These are phyloP conservation scores for Magnolia kwangsiensis DNA, from an alignment of 164 flowering plant species.

Conservation along the genomic window DNA sequence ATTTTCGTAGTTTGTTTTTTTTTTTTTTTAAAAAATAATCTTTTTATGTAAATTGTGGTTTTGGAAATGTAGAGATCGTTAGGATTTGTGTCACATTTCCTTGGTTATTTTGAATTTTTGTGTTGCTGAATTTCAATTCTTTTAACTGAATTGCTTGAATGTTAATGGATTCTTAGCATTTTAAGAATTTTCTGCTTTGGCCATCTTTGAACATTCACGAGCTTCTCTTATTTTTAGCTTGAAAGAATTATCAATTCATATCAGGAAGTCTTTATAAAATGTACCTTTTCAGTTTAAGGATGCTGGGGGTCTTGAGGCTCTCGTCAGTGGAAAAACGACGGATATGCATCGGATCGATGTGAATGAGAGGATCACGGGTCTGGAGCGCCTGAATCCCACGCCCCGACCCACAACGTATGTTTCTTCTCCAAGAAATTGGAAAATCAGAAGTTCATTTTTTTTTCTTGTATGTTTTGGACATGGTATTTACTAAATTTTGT, in stretches of 20 bases:
- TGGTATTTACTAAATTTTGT: not conserved
- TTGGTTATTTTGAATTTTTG: not conserved
- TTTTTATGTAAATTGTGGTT: not conserved
- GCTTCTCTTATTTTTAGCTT: too few species aligned
- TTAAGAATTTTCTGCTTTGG: not conserved
- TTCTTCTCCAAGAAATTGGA: slow-evolving; percentile 1
- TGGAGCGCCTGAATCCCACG: slow-evolving; percentile 89
- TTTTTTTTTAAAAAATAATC: not conserved
- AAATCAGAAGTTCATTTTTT: not conserved
- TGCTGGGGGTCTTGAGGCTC: slow-evolving; percentile 84
- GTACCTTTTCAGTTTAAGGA: slow-evolving; percentile 64
- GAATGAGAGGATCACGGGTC: slow-evolving; percentile 82
- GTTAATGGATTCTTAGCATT: not conserved
- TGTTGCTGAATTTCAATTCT: not conserved
- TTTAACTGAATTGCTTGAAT: not conserved
- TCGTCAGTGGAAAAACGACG: slow-evolving; percentile 68
- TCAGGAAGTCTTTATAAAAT: too few species aligned
- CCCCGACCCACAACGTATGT: slow-evolving; percentile 89
- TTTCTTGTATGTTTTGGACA: not conserved
- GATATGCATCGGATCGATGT: slow-evolving; percentile 83
- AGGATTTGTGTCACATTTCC: not conserved
- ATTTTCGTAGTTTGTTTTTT: not conserved
- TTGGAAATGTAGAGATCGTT: slow-evolving; percentile 1
- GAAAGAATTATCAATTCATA: too few species aligned
- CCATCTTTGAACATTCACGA: too few species aligned